phyloP scores from a whole-genome alignment of 1,284 basidiomycete species.

The Ustilago tritici region DNA sequence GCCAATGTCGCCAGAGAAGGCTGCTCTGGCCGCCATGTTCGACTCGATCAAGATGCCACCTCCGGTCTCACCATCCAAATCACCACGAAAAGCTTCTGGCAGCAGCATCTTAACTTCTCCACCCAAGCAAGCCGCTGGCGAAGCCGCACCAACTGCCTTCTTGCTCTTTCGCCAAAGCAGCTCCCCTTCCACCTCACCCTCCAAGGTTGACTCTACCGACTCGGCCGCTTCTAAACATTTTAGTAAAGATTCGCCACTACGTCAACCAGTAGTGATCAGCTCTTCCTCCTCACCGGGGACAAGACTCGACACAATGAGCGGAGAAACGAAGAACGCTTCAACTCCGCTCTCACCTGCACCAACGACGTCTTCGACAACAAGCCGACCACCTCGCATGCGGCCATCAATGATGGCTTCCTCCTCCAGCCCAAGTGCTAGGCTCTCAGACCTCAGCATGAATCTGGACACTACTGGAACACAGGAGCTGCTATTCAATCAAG shows the following conservation, averaged over 20 bases:
- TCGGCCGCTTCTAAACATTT: slow-evolving; percentile 21
- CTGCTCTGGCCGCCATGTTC: slow-evolving; percentile 47
- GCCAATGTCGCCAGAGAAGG: slow-evolving; percentile 49
- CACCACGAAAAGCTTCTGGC: slow-evolving; percentile 38
- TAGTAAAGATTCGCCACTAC: slow-evolving; percentile 28
- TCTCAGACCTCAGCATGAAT: slow-evolving; percentile 36
- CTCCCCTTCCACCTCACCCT: slow-evolving; percentile 19
- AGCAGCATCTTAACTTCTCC: slow-evolving; percentile 25
- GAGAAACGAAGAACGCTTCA: slow-evolving; percentile 15
- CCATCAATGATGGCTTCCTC: slow-evolving; percentile 21
- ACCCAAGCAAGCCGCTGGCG: slow-evolving; percentile 15
- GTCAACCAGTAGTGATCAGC: slow-evolving; percentile 29
- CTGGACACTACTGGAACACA: slow-evolving; percentile 36
- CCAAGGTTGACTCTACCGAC: slow-evolving; percentile 30
- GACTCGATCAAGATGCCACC: slow-evolving; percentile 49
- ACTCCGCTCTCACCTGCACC: slow-evolving; percentile 27
- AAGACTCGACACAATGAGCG: background rate
- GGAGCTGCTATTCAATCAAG: slow-evolving; percentile 34
- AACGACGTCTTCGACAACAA: slow-evolving; percentile 7
- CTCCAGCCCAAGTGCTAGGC: slow-evolving; percentile 29
- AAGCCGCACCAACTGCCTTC: slow-evolving; percentile 4
- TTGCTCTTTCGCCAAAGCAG: slow-evolving; percentile 15
- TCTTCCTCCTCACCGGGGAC: slow-evolving; percentile 26
- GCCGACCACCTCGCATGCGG: slow-evolving; percentile 16
- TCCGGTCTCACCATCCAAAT: slow-evolving; percentile 38